Evolutionary conservation across 2,329 filamentous ascomycete species (phyloP), one percentile per base, ranked within the genome.

Genomic region (Fusarium sp.): DNA sequence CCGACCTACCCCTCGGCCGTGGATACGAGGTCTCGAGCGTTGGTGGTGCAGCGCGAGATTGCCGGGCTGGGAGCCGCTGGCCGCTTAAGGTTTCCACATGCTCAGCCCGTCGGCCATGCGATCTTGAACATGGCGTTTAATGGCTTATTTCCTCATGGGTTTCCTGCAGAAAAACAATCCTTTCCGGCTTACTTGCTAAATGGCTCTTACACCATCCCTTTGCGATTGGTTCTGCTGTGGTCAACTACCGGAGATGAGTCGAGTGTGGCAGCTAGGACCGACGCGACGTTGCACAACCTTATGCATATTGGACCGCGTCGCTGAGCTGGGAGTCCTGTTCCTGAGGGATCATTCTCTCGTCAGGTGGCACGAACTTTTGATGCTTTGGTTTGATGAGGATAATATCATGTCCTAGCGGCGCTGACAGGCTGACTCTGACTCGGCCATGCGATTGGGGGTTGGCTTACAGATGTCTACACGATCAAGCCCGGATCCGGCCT

Each of bases 11-110:
- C 56, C 62, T 69, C 62, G 68, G 56, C 35, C 68, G 47, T 58
- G 60, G 52, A 74, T 74, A 74, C 72, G 73, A 74, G 73, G 60
- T 73, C 58, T 73, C 22, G 36, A 64, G 61, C 63, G 57, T 68
- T 38, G 63, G 63, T 59, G 63, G 38, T 45, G 31, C 65, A 31
- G 38, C 45, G 25, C 35, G 45, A 70, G 61, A 20, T 45, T 40
- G 57, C 47, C 29, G 52, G 60, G 58, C 63, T 63, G 69, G 58
- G 66, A 73, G 54, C 27, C 38, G 56, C 27, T 72, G 59, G 57
- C 47, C 38, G 35, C 56, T 63, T 45, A 63, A 56, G 50, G 42
- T 68, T 70, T 73, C 16, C 69, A 27, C n/a, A 20, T 42, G 57
- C 58, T 74, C 72, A 54, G 63, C 66, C 27, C 63, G 57, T 70